Evolutionary conservation across 140 eudicot genomes (phyloP).

Genomic region (Stevia rebaudiana): DNA sequence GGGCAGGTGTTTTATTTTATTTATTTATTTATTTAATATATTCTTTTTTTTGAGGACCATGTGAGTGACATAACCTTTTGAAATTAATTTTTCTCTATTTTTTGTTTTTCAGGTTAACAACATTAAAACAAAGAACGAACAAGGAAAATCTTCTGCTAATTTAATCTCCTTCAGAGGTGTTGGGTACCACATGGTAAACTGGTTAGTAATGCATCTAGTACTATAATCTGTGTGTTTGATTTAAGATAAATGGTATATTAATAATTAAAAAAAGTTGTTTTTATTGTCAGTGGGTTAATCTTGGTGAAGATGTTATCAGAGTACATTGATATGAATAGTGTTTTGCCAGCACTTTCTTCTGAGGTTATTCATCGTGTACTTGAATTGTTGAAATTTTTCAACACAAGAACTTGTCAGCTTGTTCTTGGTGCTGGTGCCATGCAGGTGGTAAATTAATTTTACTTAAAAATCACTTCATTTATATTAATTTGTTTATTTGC

Average conservation of each 20-base stretch:
- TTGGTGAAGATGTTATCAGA: constrained; percentile 97
- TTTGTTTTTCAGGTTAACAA: constrained; percentile 32
- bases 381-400: constrained; percentile 86
- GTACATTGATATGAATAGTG: constrained; percentile 78
- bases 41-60: constrained; percentile 21
- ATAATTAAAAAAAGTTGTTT: constrained; percentile 15
- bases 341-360: constrained; percentile 70
- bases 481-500: constrained; percentile 10
- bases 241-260: background rate
- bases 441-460: constrained; percentile 54
- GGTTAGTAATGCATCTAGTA: constrained; percentile 46
- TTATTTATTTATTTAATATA: too few species aligned
- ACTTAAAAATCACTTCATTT: too few species aligned
- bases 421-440: constrained; percentile 99
- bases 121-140: constrained; percentile 42
- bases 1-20: constrained; percentile 27
- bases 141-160: constrained; percentile 49
- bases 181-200: constrained; percentile 96
- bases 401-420: constrained; percentile 87
- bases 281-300: constrained; percentile 74
- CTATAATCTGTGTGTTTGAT: background rate
- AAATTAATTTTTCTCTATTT: background rate
- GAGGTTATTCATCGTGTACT: constrained; percentile 92
- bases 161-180: constrained; percentile 64
- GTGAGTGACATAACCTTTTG: constrained; percentile 18